Conservation (phyloP, 257 asterid genomes). For the Solanum appendiculatum region DNA sequence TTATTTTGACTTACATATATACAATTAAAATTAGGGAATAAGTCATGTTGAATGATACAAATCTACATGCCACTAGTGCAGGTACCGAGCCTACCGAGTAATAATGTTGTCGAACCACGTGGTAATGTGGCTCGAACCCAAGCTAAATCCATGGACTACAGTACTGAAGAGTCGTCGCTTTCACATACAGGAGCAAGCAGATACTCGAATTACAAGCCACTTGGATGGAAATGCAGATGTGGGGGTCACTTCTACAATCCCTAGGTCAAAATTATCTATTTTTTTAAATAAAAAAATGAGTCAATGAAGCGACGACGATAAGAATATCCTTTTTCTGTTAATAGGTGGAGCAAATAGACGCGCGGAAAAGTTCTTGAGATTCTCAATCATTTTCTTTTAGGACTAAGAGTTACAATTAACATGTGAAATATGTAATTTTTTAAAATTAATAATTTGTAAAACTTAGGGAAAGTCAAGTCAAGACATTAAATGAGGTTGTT, state of each 20-base stretch:
- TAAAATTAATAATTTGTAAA: neutral
- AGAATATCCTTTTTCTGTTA: no score
- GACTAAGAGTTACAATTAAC: neutral
- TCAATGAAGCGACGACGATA: no score
- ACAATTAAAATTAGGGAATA: neutral
- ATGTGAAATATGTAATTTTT: neutral
- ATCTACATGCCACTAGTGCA: conserved; percentile 17
- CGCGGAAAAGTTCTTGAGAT: neutral
- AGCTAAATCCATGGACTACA: conserved; percentile 14
- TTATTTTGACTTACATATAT: neutral
- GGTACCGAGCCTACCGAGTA: conserved; percentile 61
- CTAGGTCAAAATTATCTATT: neutral
- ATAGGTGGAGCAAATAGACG: neutral
- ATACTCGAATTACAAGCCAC: conserved; percentile 99
- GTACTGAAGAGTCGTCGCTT: neutral
- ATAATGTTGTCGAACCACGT: conserved; percentile 21
- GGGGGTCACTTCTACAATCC: conserved; percentile 79
- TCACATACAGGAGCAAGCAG: conserved; percentile 29
- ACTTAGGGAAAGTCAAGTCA: neutral
- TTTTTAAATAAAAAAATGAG: no score
- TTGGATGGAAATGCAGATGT: conserved; percentile 98
- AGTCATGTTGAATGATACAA: neutral
- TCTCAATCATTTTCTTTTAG: neutral
- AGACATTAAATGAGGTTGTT: neutral
- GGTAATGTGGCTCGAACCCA: neutral